Percentiles rank a stretch among this genome's conserved stretches.
phyloP scores from a whole-genome alignment of 1,139 yeast genomes.

The Taphrina confusa region DNA sequence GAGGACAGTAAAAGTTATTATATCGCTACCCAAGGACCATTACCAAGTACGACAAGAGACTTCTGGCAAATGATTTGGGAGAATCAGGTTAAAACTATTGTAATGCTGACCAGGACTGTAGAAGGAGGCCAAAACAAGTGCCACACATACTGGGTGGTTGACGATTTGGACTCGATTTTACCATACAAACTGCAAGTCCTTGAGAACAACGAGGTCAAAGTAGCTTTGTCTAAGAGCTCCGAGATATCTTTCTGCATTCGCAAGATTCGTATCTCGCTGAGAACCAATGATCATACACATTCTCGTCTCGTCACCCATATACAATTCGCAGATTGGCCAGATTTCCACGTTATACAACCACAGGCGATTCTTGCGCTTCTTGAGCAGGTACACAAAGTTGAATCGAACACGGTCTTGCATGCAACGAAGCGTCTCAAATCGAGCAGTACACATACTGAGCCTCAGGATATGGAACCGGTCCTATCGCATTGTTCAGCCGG shows the following conservation, averaged over 20 bases:
- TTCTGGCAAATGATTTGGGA: slow-evolving; percentile 76
- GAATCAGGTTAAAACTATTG: slow-evolving; percentile 61
- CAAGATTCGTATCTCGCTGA: slow-evolving; percentile 27
- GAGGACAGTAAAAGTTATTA: slow-evolving; percentile 51
- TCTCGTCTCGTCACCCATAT: slow-evolving; percentile 56
- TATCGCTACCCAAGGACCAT: slow-evolving; percentile 86
- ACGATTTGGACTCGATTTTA: neutral
- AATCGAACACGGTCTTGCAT: slow-evolving; percentile 15
- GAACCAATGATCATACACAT: neutral
- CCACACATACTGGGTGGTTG: slow-evolving; percentile 58
- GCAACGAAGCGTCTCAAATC: slow-evolving; percentile 25
- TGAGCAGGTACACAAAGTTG: slow-evolving; percentile 44
- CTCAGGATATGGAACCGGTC: slow-evolving; percentile 49
- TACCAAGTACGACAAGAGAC: slow-evolving; percentile 72
- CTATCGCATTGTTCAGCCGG: slow-evolving; percentile 89
- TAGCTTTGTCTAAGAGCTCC: neutral
- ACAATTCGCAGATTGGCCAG: slow-evolving; percentile 79
- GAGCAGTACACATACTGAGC: neutral
- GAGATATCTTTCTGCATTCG: slow-evolving; percentile 39
- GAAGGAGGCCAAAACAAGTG: slow-evolving; percentile 59
- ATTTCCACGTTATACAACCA: slow-evolving; percentile 67
- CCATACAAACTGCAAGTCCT: slow-evolving; percentile 4
- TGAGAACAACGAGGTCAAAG: slow-evolving; percentile 1
- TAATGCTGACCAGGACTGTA: slow-evolving; percentile 64
- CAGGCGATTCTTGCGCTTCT: slow-evolving; percentile 58